Evolutionary conservation across 805 yeast species (phyloP), one percentile per base, ranked within the genome.

Genomic region (Teunomyces panamensis): DNA sequence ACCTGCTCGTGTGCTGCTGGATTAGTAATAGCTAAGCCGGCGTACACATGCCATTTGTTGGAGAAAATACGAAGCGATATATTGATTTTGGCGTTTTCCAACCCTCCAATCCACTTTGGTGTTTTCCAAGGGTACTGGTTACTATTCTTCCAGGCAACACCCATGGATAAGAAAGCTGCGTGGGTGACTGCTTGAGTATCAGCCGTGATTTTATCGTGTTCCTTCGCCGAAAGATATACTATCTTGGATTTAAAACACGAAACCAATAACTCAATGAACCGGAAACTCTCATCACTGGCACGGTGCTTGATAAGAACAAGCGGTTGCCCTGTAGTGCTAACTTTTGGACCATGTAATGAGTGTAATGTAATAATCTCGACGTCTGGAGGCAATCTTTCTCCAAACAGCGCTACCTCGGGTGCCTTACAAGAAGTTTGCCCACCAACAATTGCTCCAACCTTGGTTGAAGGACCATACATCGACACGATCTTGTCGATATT

Each of bases 151-250:
- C 99, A 94, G 5, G 98, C 98, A 6, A 84, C 82, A 4, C 99
- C 99, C 99, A 94, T 94, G 48, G 95, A 85, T 49, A 94, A 72
- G 60, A 94, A 94, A 0, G 97, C 98, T 9, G 97, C 97, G 63
- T 94, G 99, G 0, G 99, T 94, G 13, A 92, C 96, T 0, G 98
- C 98, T 65, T 94, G 99, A 1, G 98, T 94, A 64, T 94, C 99
- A 0, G 99, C 99, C 0, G 99, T 92, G 52, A 94, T 92, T 57
- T 79, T 81, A 64, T 94, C 99, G 64, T 94, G 99, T 62, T 91
- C 91, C 45, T 80, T 76, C n/a, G 94, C 96, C 0, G 89, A 75
- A 29, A 94, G 73, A 46, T 82, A 77, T 24, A 90, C 97, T 30
- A 79, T 74, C 53, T 85, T 86, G 9, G 97, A 89, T 28, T 86